Evolutionary conservation across 2,329 filamentous ascomycete species (phyloP).

Genomic region (Trichophyton rubrum): DNA sequence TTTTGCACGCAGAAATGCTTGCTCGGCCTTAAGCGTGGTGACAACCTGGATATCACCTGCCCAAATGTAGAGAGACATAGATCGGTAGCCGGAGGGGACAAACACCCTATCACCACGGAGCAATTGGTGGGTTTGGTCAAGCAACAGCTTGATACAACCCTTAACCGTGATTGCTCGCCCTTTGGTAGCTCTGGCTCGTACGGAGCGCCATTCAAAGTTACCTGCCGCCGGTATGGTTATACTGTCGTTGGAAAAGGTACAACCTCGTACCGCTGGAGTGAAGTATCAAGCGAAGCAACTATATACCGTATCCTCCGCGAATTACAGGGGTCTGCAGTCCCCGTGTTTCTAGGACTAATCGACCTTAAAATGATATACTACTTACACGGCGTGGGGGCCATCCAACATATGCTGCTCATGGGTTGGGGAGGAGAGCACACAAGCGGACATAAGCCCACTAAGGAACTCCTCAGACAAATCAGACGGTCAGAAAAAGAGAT

Average conservation of each 20-base stretch:
- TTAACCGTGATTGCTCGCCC: slow-evolving; percentile 11
- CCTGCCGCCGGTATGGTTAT: slow-evolving; percentile 17
- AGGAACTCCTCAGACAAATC: neutral
- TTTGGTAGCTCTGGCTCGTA: slow-evolving; percentile 13
- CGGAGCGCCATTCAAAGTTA: slow-evolving; percentile 22
- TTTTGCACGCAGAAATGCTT: slow-evolving; percentile 12
- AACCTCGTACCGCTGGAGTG: neutral
- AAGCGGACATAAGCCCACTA: neutral
- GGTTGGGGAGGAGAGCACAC: slow-evolving; percentile 8
- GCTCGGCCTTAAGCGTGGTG: slow-evolving; percentile 9
- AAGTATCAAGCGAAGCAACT: slow-evolving; percentile 11
- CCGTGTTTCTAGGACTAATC: slow-evolving; percentile 14
- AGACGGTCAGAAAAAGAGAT: slow-evolving; percentile 3
- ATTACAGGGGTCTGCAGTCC: slow-evolving; percentile 12
- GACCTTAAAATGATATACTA: slow-evolving; percentile 8
- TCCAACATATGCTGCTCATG: slow-evolving; percentile 11
- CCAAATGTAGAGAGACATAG: slow-evolving; percentile 28
- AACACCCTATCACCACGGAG: slow-evolving; percentile 4
- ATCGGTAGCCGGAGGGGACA: neutral
- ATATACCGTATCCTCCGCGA: slow-evolving; percentile 2
- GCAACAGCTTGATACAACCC: slow-evolving; percentile 4
- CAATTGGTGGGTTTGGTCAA: slow-evolving; percentile 9
- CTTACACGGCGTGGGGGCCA: slow-evolving; percentile 5
- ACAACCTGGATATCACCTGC: slow-evolving; percentile 20
- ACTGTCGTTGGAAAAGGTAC: slow-evolving; percentile 16